A percentile compares a stretch with the other conserved stretches of the same genome.
These are phyloP conservation scores for Silene noctiflora DNA, from an alignment of 179 eudicot species.

Conservation along the genomic window DNA sequence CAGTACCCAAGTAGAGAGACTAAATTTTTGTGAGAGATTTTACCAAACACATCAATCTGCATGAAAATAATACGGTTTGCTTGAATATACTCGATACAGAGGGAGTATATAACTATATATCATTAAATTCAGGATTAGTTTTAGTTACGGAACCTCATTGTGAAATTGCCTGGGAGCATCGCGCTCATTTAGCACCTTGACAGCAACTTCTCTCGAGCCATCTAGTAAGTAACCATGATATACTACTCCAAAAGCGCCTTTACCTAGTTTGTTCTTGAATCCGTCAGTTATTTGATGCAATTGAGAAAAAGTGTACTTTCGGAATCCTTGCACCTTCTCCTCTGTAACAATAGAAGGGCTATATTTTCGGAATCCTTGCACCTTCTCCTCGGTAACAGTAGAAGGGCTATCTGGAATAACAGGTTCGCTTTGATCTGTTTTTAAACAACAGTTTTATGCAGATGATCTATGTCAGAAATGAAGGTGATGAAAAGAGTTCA, in stretches of 20 bases:
- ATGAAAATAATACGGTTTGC: neutral
- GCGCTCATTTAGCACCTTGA: slow-evolving; percentile 11
- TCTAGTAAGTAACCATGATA: slow-evolving; percentile 29
- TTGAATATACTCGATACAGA: neutral
- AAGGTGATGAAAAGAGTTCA: neutral
- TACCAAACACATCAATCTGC: slow-evolving; percentile 21
- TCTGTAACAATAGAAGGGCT: neutral
- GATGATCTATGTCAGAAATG: neutral
- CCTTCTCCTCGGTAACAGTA: neutral
- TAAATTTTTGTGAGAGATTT: slow-evolving; percentile 23
- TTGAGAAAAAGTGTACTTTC: slow-evolving; percentile 23
- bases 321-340: slow-evolving; percentile 14
- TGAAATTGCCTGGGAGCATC: slow-evolving; percentile 21
- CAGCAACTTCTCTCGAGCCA: slow-evolving; percentile 18
- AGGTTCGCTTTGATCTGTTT: too few relatives aligned
- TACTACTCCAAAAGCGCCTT: slow-evolving; percentile 38
- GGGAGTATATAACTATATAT: too few relatives aligned
- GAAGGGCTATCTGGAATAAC: neutral
- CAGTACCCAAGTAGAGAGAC: slow-evolving; percentile 23
- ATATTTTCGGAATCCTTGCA: slow-evolving; percentile 22
- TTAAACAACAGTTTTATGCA: neutral
- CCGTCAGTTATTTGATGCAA: slow-evolving; percentile 27
- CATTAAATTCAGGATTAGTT: too few relatives aligned
- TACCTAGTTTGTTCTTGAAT: slow-evolving; percentile 27
- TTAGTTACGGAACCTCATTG: slow-evolving; percentile 19